Conservation (phyloP, 1,139 yeast species). For the Lodderomyces pseudojiufengensis region DNA sequence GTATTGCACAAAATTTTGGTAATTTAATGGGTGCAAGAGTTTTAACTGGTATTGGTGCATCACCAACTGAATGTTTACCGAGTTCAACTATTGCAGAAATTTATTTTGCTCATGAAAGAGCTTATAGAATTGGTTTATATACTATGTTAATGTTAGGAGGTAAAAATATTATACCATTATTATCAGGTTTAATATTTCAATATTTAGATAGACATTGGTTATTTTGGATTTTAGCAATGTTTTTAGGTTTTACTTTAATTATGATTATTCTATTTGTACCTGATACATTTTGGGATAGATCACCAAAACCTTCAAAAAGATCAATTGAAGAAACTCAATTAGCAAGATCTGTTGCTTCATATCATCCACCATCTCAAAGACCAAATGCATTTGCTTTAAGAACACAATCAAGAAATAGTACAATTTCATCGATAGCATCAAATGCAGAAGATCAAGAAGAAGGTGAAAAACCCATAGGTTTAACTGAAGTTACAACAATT, state of each 20-base stretch:
- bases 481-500: slow-evolving; percentile 14
- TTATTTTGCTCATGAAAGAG: slow-evolving; percentile 63
- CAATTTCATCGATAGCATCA: slow-evolving; percentile 17
- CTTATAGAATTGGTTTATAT: slow-evolving; percentile 60
- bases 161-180: slow-evolving; percentile 55
- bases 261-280: slow-evolving; percentile 56
- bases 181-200: slow-evolving; percentile 52
- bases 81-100: slow-evolving; percentile 62
- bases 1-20: slow-evolving; percentile 44
- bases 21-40: slow-evolving; percentile 56
- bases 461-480: slow-evolving; percentile 17
- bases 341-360: slow-evolving; percentile 39
- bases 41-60: slow-evolving; percentile 55
- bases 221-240: slow-evolving; percentile 56
- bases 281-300: slow-evolving; percentile 63
- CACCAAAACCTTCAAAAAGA: slow-evolving; percentile 49
- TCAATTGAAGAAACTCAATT: slow-evolving; percentile 47
- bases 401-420: slow-evolving; percentile 17
- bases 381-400: slow-evolving; percentile 34
- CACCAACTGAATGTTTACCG: slow-evolving; percentile 62
- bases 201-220: slow-evolving; percentile 56
- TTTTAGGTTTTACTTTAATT: slow-evolving; percentile 45
- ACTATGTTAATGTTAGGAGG: slow-evolving; percentile 62
- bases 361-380: slow-evolving; percentile 26
- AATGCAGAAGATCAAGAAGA: slow-evolving; percentile 9